A percentile compares a stretch with the other conserved stretches of the same genome.
Conservation (phyloP, 768 basidiomycete species). For the Coprinellus micaceus region DNA sequence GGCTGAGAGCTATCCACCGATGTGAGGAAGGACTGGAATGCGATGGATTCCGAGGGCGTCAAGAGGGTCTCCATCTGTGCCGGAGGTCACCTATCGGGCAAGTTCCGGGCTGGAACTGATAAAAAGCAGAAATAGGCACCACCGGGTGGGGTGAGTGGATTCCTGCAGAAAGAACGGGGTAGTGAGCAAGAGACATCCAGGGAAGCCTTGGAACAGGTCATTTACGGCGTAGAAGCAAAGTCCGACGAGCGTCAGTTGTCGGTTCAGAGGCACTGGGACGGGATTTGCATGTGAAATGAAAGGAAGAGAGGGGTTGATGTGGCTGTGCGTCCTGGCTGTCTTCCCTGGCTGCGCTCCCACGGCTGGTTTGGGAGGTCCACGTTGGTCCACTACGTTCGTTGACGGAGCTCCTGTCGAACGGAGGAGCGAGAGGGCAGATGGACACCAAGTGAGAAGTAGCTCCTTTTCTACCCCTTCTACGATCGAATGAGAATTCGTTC, state of each 20-base stretch:
- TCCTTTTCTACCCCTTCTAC: too few species aligned
- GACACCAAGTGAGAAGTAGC: not conserved
- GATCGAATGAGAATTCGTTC: too few species aligned
- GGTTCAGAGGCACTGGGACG: not conserved
- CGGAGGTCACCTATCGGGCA: not conserved
- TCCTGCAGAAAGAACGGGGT: not conserved
- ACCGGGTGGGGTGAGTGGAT: not conserved
- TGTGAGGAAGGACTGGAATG: conserved; percentile 66
- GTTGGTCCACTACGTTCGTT: not conserved
- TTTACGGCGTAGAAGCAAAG: not conserved
- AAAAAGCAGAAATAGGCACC: not conserved
- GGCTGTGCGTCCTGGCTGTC: conserved; percentile 1
- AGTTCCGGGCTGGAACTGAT: not conserved
- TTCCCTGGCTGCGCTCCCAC: conserved; percentile 1
- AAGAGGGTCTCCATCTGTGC: conserved; percentile 53
- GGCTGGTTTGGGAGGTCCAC: not conserved
- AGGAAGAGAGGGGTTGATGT: conserved; percentile 8
- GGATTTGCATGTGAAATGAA: conserved; percentile 11
- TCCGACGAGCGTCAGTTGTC: not conserved
- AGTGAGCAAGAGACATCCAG: not conserved
- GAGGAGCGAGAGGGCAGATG: not conserved
- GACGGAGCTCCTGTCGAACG: not conserved
- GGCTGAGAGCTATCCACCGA: conserved; percentile 44
- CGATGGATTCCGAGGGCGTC: conserved; percentile 61
- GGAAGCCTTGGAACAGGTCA: not conserved